Evolutionary conservation across 176 grass and related monocot genomes (phyloP).

Genomic region (Zoysia japonica): DNA sequence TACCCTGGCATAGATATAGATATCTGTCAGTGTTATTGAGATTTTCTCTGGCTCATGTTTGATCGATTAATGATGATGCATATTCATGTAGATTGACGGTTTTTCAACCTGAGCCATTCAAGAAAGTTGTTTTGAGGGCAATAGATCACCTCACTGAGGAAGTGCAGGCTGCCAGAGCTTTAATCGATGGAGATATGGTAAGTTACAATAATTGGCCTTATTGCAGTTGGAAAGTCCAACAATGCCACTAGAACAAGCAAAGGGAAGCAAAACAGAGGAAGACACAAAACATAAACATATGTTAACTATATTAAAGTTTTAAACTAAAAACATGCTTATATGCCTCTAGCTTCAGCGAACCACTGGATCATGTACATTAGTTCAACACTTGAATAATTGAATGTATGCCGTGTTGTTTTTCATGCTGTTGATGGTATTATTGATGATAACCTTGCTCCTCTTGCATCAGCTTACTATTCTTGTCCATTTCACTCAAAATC

Average conservation of each 20-base stretch:
- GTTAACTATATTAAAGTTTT: not conserved
- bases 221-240: slow-evolving; percentile 17
- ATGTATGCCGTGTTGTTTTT: not conserved
- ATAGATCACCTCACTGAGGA: slow-evolving; percentile 72
- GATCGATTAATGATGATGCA: slow-evolving; percentile 17
- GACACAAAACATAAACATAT: not conserved
- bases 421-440: not conserved
- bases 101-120: slow-evolving; percentile 65
- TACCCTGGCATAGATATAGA: slow-evolving; percentile 18
- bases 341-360: not conserved
- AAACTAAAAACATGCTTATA: not conserved
- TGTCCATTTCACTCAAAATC: slow-evolving; percentile 16
- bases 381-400: not conserved
- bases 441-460: not conserved
- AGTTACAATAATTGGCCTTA: slow-evolving; percentile 20
- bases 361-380: not conserved
- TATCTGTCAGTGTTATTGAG: not conserved
- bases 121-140: slow-evolving; percentile 65
- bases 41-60: not conserved
- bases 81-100: slow-evolving; percentile 60
- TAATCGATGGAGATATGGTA: slow-evolving; percentile 77
- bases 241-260: not conserved
- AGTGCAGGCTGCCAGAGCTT: slow-evolving; percentile 73
- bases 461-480: not conserved
- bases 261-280: not conserved